Percentiles rank a stretch among this genome's conserved stretches.
phyloP scores from a whole-genome alignment of 306 rosid species.

The Vicia sativa region DNA sequence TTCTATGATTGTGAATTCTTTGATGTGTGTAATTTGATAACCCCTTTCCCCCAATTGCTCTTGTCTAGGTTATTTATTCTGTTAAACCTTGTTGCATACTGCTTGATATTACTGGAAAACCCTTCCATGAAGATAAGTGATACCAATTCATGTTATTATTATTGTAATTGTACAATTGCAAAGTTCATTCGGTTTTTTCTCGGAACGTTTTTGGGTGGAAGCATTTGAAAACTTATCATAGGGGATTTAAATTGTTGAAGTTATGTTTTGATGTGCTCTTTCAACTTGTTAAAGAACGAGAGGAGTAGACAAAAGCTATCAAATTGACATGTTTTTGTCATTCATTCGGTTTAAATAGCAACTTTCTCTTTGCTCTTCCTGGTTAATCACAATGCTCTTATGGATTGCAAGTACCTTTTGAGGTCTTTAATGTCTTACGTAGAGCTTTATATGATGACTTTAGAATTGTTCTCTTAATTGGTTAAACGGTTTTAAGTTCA shows the following conservation, averaged over 20 bases:
- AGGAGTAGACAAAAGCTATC: neutral
- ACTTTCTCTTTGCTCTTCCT: neutral
- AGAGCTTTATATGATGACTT: conserved; percentile 4
- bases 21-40: conserved; percentile 25
- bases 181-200: conserved; percentile 1
- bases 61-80: neutral
- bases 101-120: conserved; percentile 5
- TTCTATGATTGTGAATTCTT: conserved; percentile 12
- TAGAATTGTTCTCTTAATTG: conserved; percentile 10
- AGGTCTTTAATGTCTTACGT: neutral
- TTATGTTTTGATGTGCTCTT: neutral
- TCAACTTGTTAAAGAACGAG: conserved; percentile 8
- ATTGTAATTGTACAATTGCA: neutral
- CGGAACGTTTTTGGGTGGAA: conserved; percentile 25
- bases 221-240: conserved; percentile 24
- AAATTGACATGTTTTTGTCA: neutral
- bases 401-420: neutral
- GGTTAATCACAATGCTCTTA: conserved; percentile 1
- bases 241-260: neutral
- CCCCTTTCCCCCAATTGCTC: neutral
- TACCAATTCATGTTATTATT: conserved; percentile 19
- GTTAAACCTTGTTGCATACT: conserved; percentile 12
- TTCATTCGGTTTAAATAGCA: conserved; percentile 4
- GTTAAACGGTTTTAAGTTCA: conserved; percentile 2
- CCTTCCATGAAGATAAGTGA: neutral